These are phyloP conservation scores for Keithomyces neogunnii DNA, from an alignment of 2,329 filamentous ascomycete species.

Conservation along the genomic window DNA sequence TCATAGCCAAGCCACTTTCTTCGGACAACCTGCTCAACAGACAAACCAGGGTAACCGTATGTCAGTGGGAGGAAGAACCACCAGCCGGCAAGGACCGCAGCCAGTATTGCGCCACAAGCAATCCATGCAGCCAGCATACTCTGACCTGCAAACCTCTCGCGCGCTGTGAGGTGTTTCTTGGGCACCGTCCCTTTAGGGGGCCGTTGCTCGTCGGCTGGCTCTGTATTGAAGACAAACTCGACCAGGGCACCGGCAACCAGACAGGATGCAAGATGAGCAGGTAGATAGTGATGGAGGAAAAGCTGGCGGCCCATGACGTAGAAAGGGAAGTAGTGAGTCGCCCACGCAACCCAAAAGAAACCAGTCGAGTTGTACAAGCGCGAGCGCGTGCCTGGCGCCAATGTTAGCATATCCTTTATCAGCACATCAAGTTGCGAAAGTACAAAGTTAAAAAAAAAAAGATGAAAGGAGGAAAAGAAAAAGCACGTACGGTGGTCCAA, in stretches of 20 bases:
- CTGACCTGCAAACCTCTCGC: slow-evolving; percentile 72
- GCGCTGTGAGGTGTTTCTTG: slow-evolving; percentile 63
- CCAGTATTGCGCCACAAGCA: slow-evolving; percentile 62
- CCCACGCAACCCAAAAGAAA: slow-evolving; percentile 98
- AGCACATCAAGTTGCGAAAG: no score
- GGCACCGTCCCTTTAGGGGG: slow-evolving; percentile 19
- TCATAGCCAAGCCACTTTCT: slow-evolving; percentile 97
- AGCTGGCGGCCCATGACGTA: slow-evolving; percentile 97
- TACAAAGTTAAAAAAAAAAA: no score
- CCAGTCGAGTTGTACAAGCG: slow-evolving; percentile 97
- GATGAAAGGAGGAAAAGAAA: not conserved
- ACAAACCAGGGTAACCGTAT: slow-evolving; percentile 86
- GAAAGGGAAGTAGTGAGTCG: slow-evolving; percentile 94
- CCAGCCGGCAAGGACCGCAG: slow-evolving; percentile 66
- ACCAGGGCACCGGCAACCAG: slow-evolving; percentile 85
- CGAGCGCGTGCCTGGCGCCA: slow-evolving; percentile 64
- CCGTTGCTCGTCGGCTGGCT: slow-evolving; percentile 49
- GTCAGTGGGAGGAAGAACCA: slow-evolving; percentile 92
- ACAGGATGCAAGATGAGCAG: slow-evolving; percentile 82
- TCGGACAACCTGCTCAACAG: slow-evolving; percentile 65
- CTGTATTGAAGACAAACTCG: slow-evolving; percentile 93
- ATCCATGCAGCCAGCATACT: slow-evolving; percentile 74
- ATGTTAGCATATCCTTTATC: slow-evolving; percentile 20
- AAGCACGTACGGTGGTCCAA: slow-evolving; percentile 76
- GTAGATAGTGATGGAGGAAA: slow-evolving; percentile 96